phyloP scores from a whole-genome alignment of 306 rosid species.

The Coriaria nepalensis region DNA sequence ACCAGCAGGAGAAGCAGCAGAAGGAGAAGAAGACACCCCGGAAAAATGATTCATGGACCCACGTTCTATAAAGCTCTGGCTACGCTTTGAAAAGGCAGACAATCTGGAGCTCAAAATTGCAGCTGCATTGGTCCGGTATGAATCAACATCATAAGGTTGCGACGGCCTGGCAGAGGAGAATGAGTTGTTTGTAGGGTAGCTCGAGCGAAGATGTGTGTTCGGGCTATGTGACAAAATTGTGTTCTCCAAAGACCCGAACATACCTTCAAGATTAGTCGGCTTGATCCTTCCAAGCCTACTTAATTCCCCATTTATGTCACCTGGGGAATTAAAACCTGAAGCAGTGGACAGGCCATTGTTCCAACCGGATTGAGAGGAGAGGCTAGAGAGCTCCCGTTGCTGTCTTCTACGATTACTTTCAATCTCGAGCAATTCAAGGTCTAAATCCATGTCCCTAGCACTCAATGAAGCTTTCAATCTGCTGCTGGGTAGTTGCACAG shows the following conservation, averaged over 20 bases:
- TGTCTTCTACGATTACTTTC: slow-evolving; percentile 41
- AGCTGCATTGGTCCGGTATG: slow-evolving; percentile 21
- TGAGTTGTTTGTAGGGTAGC: slow-evolving; percentile 28
- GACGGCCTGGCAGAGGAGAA: slow-evolving; percentile 39
- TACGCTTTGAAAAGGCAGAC: slow-evolving; percentile 45
- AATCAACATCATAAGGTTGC: slow-evolving; percentile 22
- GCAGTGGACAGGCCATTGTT: slow-evolving; percentile 27
- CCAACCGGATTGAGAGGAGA: slow-evolving; percentile 50
- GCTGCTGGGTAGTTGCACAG: slow-evolving; percentile 50
- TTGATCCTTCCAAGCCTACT: slow-evolving; percentile 36
- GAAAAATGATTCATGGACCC: slow-evolving; percentile 22
- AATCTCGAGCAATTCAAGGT: slow-evolving; percentile 26
- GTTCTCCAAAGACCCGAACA: slow-evolving; percentile 39
- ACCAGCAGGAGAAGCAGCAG: slow-evolving; percentile 15
- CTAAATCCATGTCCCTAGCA: slow-evolving; percentile 45
- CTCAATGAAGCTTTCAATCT: slow-evolving; percentile 38
- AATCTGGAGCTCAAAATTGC: slow-evolving; percentile 33
- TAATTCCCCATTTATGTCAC: slow-evolving; percentile 28
- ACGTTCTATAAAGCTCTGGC: slow-evolving; percentile 64
- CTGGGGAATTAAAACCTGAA: slow-evolving; percentile 29
- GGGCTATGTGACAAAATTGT: slow-evolving; percentile 31
- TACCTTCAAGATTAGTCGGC: slow-evolving; percentile 50
- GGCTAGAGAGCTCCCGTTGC: slow-evolving; percentile 36
- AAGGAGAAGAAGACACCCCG: slow-evolving; percentile 28
- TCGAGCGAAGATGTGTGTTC: slow-evolving; percentile 34